phyloP scores from a whole-genome alignment of 2,329 filamentous ascomycete genomes.

The Endoconidiophora laricicola region DNA sequence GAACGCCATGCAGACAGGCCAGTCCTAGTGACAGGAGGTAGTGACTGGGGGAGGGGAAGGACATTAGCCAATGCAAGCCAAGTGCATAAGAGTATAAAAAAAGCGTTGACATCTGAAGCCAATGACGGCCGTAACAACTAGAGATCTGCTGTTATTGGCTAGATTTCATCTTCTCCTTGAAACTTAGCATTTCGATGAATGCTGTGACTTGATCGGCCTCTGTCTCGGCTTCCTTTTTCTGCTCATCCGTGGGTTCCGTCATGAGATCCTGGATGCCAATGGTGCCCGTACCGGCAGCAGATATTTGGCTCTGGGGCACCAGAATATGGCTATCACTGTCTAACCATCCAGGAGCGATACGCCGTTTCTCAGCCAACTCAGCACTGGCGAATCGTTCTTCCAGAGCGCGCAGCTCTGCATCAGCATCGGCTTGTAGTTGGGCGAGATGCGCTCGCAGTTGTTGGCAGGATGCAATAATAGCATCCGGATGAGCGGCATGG shows the following conservation, averaged over 20 bases:
- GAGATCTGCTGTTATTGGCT: no score
- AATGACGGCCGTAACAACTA: no score
- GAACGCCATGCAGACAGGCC: no score
- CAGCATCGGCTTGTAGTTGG: conserved; percentile 50
- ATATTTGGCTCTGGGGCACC: conserved; percentile 39
- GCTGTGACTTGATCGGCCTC: conserved; percentile 28
- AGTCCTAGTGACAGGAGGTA: no score
- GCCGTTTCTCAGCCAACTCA: conserved; percentile 63
- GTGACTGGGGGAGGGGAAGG: no score
- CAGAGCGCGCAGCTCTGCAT: conserved; percentile 50
- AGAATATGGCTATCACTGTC: conserved; percentile 56
- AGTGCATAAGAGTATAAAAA: no score
- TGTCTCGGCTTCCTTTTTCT: conserved; percentile 2
- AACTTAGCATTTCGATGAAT: conserved; percentile 9
- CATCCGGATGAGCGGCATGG: conserved; percentile 70
- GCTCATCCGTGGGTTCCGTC: conserved; percentile 12
- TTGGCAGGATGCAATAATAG: conserved; percentile 68
- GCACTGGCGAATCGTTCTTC: conserved; percentile 47
- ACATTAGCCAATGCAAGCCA: no score
- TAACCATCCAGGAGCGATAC: conserved; percentile 65
- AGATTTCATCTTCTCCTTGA: conserved; percentile 9
- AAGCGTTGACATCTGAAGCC: no score
- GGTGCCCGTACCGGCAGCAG: conserved; percentile 14
- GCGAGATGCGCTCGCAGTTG: conserved; percentile 62
- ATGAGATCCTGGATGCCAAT: conserved; percentile 15